Conservation (phyloP, 176 grass and related monocot genomes). For the Rhynchospora pubera region DNA sequence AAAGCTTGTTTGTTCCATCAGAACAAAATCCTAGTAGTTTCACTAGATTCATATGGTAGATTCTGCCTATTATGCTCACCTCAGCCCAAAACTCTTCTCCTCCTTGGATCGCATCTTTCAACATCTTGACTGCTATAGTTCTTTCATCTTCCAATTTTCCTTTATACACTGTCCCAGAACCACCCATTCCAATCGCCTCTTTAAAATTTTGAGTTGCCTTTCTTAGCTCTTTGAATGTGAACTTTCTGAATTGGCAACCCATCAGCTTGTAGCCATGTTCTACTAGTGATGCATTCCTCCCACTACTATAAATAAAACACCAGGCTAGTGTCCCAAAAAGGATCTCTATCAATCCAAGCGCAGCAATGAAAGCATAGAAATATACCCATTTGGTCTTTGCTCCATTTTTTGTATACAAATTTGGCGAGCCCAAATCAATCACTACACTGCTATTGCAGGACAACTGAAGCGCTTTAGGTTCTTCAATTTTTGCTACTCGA, state of each 20-base stretch:
- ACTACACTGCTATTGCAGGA: background rate
- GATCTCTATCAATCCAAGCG: slow-evolving; percentile 15
- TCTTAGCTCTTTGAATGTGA: slow-evolving; percentile 23
- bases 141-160: slow-evolving; percentile 19
- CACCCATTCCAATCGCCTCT: slow-evolving; percentile 16
- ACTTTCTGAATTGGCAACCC: slow-evolving; percentile 21
- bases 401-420: background rate
- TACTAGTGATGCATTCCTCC: background rate
- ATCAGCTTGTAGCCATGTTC: slow-evolving; percentile 19
- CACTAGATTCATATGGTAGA: slow-evolving; percentile 32
- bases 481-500: background rate
- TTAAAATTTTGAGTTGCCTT: slow-evolving; percentile 16
- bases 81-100: slow-evolving; percentile 27
- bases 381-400: slow-evolving; percentile 13
- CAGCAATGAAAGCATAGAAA: slow-evolving; percentile 16
- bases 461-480: background rate
- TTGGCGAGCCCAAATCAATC: background rate
- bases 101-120: slow-evolving; percentile 21
- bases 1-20: slow-evolving; percentile 6
- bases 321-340: slow-evolving; percentile 2
- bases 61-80: slow-evolving; percentile 23
- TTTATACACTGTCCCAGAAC: slow-evolving; percentile 22
- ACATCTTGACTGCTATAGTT: slow-evolving; percentile 19
- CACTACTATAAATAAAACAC: background rate
- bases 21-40: slow-evolving; percentile 29